Conservation (phyloP, 108 stramenopile species). For the Nannochloropsis gaditana region DNA sequence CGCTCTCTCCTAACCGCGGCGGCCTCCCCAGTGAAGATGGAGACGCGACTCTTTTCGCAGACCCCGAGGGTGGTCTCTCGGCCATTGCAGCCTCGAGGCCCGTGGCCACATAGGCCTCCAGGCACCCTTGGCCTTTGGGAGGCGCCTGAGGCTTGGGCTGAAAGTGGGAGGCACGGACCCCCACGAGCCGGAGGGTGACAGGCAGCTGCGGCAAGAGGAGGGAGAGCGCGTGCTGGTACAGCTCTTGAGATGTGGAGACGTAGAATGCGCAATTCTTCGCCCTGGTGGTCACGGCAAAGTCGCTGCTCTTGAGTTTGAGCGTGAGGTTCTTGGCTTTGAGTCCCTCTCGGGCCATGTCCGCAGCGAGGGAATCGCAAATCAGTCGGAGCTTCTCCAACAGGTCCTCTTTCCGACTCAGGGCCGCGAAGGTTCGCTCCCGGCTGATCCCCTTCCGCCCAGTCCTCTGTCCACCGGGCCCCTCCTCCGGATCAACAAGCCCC, state of each 20-base stretch:
- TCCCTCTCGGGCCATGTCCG: slow-evolving; percentile 59
- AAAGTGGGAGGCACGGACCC: slow-evolving; percentile 70
- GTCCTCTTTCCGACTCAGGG: slow-evolving; percentile 57
- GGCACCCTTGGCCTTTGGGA: neutral
- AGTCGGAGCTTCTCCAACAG: slow-evolving; percentile 61
- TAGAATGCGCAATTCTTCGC: slow-evolving; percentile 21
- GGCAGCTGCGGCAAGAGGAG: neutral
- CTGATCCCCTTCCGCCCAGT: slow-evolving; percentile 69
- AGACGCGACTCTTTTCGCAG: too few species aligned
- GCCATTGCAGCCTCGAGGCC: neutral
- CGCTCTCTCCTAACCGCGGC: too few species aligned
- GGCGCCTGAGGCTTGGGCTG: slow-evolving; percentile 23
- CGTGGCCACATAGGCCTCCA: slow-evolving; percentile 31
- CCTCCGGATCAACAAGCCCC: slow-evolving; percentile 25
- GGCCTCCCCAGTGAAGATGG: too few species aligned
- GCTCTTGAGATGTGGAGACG: slow-evolving; percentile 6
- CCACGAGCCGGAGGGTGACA: slow-evolving; percentile 67
- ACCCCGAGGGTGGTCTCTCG: too few species aligned
- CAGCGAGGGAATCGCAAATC: slow-evolving; percentile 59
- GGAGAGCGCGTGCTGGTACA: neutral
- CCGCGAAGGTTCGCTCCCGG: slow-evolving; percentile 77
- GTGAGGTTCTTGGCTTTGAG: slow-evolving; percentile 40
- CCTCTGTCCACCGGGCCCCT: slow-evolving; percentile 30
- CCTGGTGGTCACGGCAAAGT: slow-evolving; percentile 35
- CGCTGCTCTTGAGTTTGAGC: slow-evolving; percentile 41